A percentile compares a stretch with the other conserved stretches of the same genome.
phyloP scores from a whole-genome alignment of 345 rosid genomes.

The Sisymbrium irio region DNA sequence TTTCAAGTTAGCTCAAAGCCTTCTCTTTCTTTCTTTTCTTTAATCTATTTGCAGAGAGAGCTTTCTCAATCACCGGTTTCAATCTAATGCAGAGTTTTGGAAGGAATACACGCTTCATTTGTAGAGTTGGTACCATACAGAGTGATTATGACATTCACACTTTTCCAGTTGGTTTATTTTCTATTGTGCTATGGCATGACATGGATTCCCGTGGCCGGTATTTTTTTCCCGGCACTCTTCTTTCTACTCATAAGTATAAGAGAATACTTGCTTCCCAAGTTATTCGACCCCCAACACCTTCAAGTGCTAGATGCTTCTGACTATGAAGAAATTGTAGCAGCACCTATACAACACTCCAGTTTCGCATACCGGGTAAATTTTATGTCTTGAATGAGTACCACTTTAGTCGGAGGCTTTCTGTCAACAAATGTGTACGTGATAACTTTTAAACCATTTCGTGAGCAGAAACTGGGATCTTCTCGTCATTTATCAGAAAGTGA shows the following conservation, averaged over 20 bases:
- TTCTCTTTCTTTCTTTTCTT: background rate
- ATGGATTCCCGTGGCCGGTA: conserved; percentile 83
- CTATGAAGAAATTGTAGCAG: conserved; percentile 53
- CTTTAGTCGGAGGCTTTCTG: background rate
- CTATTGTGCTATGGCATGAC: conserved; percentile 72
- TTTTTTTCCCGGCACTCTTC: conserved; percentile 76
- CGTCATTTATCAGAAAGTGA: conserved; percentile 38
- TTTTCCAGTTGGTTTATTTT: conserved; percentile 60
- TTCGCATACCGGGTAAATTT: conserved; percentile 24
- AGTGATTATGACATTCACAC: conserved; percentile 49
- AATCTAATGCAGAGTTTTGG: conserved; percentile 43
- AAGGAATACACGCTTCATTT: conserved; percentile 52
- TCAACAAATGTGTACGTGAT: background rate
- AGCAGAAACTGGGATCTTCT: conserved; percentile 35
- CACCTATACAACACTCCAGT: conserved; percentile 30
- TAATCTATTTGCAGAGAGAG: background rate
- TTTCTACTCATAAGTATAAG: conserved; percentile 70
- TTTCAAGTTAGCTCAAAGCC: conserved; percentile 49
- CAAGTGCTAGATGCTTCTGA: conserved; percentile 61
- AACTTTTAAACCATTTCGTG: background rate
- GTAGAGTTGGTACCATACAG: conserved; percentile 70
- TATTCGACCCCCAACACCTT: conserved; percentile 43
- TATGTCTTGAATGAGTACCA: background rate
- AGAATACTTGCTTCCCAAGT: conserved; percentile 65
- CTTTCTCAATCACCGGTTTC: background rate